Conservation (phyloP, 345 rosid species). For the Melaleuca quinquenervia region DNA sequence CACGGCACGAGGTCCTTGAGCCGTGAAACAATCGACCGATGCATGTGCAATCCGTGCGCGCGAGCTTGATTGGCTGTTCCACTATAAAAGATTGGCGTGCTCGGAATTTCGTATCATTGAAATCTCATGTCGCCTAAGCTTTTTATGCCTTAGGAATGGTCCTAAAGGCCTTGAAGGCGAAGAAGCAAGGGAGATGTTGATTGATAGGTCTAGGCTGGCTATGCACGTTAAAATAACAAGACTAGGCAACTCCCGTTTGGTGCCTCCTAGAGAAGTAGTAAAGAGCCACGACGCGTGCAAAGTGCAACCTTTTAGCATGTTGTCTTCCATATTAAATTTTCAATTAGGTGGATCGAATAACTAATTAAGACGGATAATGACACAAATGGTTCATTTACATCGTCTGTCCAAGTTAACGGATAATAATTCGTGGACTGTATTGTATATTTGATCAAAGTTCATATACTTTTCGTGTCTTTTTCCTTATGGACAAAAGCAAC, state of each 20-base stretch:
- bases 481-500: not conserved
- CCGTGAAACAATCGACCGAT: not conserved
- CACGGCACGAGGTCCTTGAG: too few relatives aligned
- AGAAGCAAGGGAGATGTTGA: not conserved
- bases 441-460: too few relatives aligned
- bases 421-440: too few relatives aligned
- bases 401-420: too few relatives aligned
- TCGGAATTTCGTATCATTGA: not conserved
- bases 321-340: not conserved
- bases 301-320: not conserved
- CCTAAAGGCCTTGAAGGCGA: not conserved
- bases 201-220: not conserved
- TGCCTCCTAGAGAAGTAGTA: not conserved
- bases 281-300: not conserved
- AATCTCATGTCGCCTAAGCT: too few relatives aligned
- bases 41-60: not conserved
- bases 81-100: not conserved
- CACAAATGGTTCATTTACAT: not conserved
- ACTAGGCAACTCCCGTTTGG: not conserved
- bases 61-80: not conserved
- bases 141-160: too few relatives aligned
- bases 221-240: not conserved
- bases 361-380: not conserved
- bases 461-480: too few relatives aligned
- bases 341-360: not conserved